phyloP scores from a whole-genome alignment of 1,284 basidiomycete species.

The Moniliella sp. region DNA sequence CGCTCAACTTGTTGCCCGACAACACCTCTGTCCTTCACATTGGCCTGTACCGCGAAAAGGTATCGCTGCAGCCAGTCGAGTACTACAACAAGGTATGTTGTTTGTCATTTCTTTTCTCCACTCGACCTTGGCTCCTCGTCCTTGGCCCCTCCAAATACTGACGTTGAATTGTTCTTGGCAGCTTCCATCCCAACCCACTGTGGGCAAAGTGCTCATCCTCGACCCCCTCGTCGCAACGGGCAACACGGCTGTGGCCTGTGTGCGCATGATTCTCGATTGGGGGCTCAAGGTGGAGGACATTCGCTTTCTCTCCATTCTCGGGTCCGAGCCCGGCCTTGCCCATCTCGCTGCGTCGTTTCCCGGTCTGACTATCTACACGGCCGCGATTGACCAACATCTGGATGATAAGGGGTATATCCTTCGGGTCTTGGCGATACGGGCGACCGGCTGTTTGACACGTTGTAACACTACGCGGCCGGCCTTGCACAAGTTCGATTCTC shows the following conservation, averaged over 20 bases:
- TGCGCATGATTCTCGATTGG: conserved; percentile 28
- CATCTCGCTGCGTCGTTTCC: conserved; percentile 50
- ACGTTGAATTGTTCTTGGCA: conserved; percentile 74
- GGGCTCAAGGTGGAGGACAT: conserved; percentile 39
- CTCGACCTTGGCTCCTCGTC: conserved; percentile 62
- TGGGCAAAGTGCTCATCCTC: too few relatives aligned
- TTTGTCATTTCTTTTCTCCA: conserved; percentile 48
- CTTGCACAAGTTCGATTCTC: too few relatives aligned
- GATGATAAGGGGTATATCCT: conserved; percentile 20
- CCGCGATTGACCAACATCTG: conserved; percentile 17
- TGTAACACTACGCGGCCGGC: too few relatives aligned
- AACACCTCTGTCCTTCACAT: conserved; percentile 66
- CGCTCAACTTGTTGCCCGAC: conserved; percentile 58
- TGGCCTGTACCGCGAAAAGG: conserved; percentile 71
- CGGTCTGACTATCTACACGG: conserved; percentile 47
- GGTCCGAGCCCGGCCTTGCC: conserved; percentile 51
- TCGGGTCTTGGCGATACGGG: conserved; percentile 25
- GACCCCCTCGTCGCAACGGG: too few relatives aligned
- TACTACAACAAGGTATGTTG: conserved; percentile 54
- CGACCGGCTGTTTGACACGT: conserved; percentile 16
- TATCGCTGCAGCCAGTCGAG: conserved; percentile 71
- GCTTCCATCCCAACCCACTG: too few relatives aligned
- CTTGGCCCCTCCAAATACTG: conserved; percentile 70
- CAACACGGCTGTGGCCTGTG: too few relatives aligned
- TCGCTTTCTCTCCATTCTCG: conserved; percentile 64